Base-by-base conservation (phyloP, 768 basidiomycete species). In the Pulveroboletus frians region DNA sequence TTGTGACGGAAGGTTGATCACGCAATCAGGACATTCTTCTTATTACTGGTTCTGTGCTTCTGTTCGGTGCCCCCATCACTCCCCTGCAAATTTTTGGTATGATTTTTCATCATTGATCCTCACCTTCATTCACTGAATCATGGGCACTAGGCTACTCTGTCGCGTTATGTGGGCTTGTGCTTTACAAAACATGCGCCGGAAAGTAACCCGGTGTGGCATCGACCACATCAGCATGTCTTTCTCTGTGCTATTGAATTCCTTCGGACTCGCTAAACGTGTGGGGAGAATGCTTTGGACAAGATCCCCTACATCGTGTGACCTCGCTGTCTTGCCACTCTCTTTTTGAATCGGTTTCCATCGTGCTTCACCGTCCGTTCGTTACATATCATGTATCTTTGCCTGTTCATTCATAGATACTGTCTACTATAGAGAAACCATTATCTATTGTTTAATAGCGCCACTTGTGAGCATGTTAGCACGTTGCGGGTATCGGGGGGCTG, bases 1-100 rank as follows among this genome's bases (percentile, higher is more conserved):
- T 14, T 17, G 13, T 13, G 26, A 30, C 17, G n/a, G 31, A 11
- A 30, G n/a, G 30, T 32, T 47, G 18, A 58, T 59, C 53, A 36
- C 67, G 9, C 9, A 3, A 27, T 31, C 88, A 64, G 88, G 95
- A 98, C 65, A 97, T 98, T 55, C 79, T 99, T 23, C 82, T 98
- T 51, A 92, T 99, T 69, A 77, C 81, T 8, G 92, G 92, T 39
- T 94, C 92, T 1, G 92, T 97, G 29, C 65, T 92, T 46, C 72
- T 95, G 49, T 95, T 95, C 62, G 83, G 88, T 35, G 78, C 80
- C n/a, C 66, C 68, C 11, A 83, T 99, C 61, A 87, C 90, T 26
- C 81, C 84, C 15, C 65, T 94, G 13, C 95, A 99, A 66, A 75
- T 95, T 29, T 75, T 94, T 62, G 93, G 89, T 73, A 61, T 50